Evolutionary conservation across 495 filamentous ascomycete species (phyloP), one percentile per base, ranked within the genome.

Genomic region (Xylaria castorea): DNA sequence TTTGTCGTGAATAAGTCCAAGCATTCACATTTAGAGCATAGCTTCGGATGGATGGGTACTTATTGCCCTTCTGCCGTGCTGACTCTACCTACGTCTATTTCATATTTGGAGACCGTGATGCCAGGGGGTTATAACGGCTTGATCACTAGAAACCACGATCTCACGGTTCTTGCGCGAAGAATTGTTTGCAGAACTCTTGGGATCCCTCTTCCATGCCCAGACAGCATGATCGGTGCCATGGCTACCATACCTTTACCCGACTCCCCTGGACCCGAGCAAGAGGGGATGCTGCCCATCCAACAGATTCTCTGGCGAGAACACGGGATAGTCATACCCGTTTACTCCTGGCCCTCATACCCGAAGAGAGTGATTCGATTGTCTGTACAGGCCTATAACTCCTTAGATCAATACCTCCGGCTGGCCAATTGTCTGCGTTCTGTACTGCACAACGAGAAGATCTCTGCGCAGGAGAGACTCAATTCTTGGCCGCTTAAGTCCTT

Each of bases 111-210:
- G 57, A 61, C 8, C 3, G 32, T 61, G 5, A 32, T 61, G 27
- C 57, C 57, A 2, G 57, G 57, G 11, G 57, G 57, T 0, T 61
- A 61, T 36, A 61, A 36, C n/a, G 57, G 57, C 57, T 20, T 61
- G 16, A 61, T 61, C 27, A 38, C 57, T 12, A 61, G 57, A n/a
- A 61, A 61, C 20, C 57, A 61, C n/a, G 57, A 61, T 38, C 57
- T 61, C 16, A 61, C 57, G 9, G 57, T 61, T 38, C 57, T 61
- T n/a, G 57, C 57, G 4, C 57, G 57, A 22, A 61, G 57, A n/a
- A 61, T 61, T 61, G 16, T 61, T n/a, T 61, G 57, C 57, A 36
- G 57, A 38, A 61, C 57, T 61, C 57, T 61, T 20, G 57, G 57
- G 6, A 61, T 61, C 32, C 57, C 57, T 38, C 57, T 61, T 11